These are phyloP conservation scores for Lavandula angustifolia DNA, from an alignment of 257 asterid genomes.

Conservation along the genomic window DNA sequence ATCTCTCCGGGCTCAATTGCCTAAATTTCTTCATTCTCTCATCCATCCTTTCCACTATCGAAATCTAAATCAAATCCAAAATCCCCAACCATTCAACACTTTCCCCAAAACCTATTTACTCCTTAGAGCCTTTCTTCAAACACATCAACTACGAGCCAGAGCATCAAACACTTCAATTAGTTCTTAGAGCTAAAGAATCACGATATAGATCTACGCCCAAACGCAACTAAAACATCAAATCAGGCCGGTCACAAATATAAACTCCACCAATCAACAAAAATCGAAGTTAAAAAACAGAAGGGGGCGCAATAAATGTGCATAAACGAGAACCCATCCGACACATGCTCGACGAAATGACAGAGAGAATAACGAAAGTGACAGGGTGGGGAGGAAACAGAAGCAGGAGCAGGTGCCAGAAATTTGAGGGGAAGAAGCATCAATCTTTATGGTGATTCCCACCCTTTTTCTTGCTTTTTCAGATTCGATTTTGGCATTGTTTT, in stretches of 20 bases:
- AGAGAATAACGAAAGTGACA: constrained; percentile 10
- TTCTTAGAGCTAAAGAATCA: too few species aligned
- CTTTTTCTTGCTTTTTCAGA: constrained; percentile 12
- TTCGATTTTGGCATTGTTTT: constrained; percentile 17
- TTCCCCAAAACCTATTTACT: constrained; percentile 2
- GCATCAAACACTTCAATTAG: too few species aligned
- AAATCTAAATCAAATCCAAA: constrained; percentile 19
- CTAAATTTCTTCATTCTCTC: constrained; percentile 61
- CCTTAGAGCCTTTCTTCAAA: background rate
- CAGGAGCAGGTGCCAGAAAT: constrained; percentile 23
- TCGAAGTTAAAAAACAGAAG: too few species aligned
- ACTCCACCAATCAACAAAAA: too few species aligned
- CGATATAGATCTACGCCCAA: background rate
- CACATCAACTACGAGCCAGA: background rate
- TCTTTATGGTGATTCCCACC: constrained; percentile 17
- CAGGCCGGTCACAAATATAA: too few species aligned
- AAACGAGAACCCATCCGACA: background rate
- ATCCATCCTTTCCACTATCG: constrained; percentile 41
- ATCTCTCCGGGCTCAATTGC: constrained; percentile 82
- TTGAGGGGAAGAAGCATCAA: constrained; percentile 26
- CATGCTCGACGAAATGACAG: constrained; percentile 20
- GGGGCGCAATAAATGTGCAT: background rate
- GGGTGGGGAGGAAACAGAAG: constrained; percentile 20
- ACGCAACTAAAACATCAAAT: background rate
- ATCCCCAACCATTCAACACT: background rate